Conservation (phyloP, 345 rosid species). For the Ricinus communis region DNA sequence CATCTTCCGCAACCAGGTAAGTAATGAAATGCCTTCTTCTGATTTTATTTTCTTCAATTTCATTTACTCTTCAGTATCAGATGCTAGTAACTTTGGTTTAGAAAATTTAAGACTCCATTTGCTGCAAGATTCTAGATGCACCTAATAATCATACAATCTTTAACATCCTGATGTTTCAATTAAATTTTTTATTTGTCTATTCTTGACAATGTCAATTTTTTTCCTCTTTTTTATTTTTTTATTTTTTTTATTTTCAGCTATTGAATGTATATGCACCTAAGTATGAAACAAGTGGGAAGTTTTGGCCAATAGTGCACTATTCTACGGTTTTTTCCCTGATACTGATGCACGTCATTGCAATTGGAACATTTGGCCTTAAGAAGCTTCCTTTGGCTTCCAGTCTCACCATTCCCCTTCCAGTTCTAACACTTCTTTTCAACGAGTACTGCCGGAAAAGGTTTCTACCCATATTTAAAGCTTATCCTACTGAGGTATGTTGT, state of each 20-base stretch:
- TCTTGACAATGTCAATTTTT: neutral
- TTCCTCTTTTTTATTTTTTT: no score
- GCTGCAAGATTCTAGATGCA: neutral
- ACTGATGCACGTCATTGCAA: slow-evolving; percentile 83
- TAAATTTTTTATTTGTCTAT: neutral
- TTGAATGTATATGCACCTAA: slow-evolving; percentile 72
- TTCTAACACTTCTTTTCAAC: slow-evolving; percentile 73
- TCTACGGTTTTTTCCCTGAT: slow-evolving; percentile 69
- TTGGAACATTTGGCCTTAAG: slow-evolving; percentile 85
- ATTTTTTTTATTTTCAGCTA: slow-evolving; percentile 45
- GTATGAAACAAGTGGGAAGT: slow-evolving; percentile 74
- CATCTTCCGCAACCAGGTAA: slow-evolving; percentile 89
- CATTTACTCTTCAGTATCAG: neutral
- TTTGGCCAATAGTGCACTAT: slow-evolving; percentile 80
- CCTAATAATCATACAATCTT: neutral
- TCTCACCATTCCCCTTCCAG: slow-evolving; percentile 73
- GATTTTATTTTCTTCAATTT: neutral
- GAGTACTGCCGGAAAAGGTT: slow-evolving; percentile 74
- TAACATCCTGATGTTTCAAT: neutral
- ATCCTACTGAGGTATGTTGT: slow-evolving; percentile 70
- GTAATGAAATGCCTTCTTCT: slow-evolving; percentile 1
- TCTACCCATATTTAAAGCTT: slow-evolving; percentile 61
- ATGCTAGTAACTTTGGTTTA: neutral
- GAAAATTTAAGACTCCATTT: neutral
- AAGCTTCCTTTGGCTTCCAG: slow-evolving; percentile 68